Base-by-base conservation (phyloP, 441 rosid genomes). In the Brassica hybrid region DNA sequence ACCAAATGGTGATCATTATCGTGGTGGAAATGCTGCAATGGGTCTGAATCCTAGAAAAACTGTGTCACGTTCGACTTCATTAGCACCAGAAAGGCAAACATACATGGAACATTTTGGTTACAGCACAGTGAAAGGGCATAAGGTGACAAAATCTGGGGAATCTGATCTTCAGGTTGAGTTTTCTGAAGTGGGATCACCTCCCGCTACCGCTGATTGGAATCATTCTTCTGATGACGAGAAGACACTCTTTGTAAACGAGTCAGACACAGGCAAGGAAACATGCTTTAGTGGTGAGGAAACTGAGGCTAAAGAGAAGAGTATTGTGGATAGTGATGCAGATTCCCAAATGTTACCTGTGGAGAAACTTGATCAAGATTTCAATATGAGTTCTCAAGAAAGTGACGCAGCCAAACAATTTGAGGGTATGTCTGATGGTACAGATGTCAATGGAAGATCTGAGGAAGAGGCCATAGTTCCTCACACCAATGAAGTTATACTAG, bases 121-220 rank as follows among this genome's bases (percentile, higher is more conserved):
- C 11, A 54, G 59, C 59, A 17, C 59, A 54, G 21, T 3, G 23
- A 54, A 54, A 54, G 59, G 59, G 8, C 59, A 54, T 17, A 54
- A 54, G 59, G 59, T 54, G 59, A 54, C 59, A 16, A 54, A 16
- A 77, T 94, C 99, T 19, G 83, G 87, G 59, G 98, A 94, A 74
- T 94, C 99, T 50, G 99, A 93, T 76, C 84, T 94, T 87, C 98
- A 93, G 75, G 98, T 94, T 59, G 99, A 93, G 84, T 86, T 93
- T 72, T 94, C 99, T 7, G 99, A 93, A 78, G 65, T 79, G 5
- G 88, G 97, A 67, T 93, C 99, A 36, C 98, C 99, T 60, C 87
- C 89, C n/a, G 38, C 80, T 23, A 82, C 86, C 7, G 36, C 18
- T 56, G 61, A 56, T 56, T 54, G 59, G 59, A 54, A 54, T 7